Percentiles rank a stretch among this genome's conserved stretches.
Evolutionary conservation across 371 early-diverging fungal genomes (phyloP).

Genomic region (Choanephora cucurbitarum): DNA sequence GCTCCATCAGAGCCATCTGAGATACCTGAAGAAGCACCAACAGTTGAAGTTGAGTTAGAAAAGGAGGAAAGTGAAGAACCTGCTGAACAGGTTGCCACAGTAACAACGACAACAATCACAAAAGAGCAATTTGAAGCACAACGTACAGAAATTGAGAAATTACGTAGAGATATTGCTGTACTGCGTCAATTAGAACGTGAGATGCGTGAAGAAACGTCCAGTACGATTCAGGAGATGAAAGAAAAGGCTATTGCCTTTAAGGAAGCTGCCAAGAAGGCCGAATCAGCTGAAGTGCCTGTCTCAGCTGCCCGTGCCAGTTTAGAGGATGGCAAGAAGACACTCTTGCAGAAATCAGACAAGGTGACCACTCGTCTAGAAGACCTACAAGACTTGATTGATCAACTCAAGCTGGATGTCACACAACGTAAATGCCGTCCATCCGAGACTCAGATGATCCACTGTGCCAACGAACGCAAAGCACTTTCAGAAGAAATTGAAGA

Average conservation of each 20-base stretch:
- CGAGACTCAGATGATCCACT: conserved; percentile 60
- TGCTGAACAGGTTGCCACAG: conserved; percentile 3
- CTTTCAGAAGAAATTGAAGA: conserved; percentile 58
- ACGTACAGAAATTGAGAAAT: conserved; percentile 35
- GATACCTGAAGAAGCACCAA: conserved; percentile 5
- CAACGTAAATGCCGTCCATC: conserved; percentile 75
- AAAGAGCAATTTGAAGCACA: conserved; percentile 23
- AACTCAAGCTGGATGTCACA: conserved; percentile 77
- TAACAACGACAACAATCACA: conserved; percentile 20
- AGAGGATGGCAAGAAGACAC: conserved; percentile 66
- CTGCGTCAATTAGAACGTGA: conserved; percentile 64
- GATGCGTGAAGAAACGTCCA: conserved; percentile 48
- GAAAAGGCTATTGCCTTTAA: conserved; percentile 50
- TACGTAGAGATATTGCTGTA: conserved; percentile 57
- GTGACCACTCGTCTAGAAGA: conserved; percentile 71
- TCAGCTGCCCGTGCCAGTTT: conserved; percentile 46
- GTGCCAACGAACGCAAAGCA: conserved; percentile 56
- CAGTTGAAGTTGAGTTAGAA: conserved; percentile 4
- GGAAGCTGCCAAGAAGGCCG: conserved; percentile 31
- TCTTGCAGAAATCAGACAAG: conserved; percentile 63
- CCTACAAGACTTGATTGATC: conserved; percentile 72
- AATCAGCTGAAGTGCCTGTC: conserved; percentile 15
- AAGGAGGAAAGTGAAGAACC: conserved; percentile 2
- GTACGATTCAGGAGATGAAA: conserved; percentile 42
- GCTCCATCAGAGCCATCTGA: not conserved